These are phyloP conservation scores for Primulina tabacum DNA, from an alignment of 257 asterid species.

Conservation along the genomic window DNA sequence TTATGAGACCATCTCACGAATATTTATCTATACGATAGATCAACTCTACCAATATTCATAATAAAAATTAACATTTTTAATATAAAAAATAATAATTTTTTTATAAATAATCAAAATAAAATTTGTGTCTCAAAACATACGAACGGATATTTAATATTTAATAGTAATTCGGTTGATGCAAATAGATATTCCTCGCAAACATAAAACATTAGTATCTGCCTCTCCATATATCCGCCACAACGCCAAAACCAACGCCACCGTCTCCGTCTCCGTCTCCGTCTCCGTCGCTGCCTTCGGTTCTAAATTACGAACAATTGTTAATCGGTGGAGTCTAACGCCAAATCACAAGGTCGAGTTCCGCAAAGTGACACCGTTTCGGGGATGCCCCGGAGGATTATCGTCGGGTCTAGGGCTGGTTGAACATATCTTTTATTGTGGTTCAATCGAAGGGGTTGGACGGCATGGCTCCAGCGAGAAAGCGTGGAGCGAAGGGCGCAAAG, in stretches of 20 bases:
- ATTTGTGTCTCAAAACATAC: no score
- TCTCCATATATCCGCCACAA: no score
- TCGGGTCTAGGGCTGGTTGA: constrained; percentile 28
- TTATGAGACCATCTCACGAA: no score
- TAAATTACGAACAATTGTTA: constrained; percentile 17
- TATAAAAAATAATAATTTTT: no score
- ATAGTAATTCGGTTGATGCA: no score
- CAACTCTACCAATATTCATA: no score
- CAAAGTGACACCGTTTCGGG: constrained; percentile 27
- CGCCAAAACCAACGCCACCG: no score
- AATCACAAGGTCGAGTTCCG: constrained; percentile 9
- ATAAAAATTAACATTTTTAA: no score
- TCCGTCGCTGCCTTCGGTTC: constrained; percentile 19
- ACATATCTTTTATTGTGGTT: constrained; percentile 7
- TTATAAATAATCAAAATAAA: no score
- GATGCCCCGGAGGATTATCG: constrained; percentile 24
- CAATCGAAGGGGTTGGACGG: constrained; percentile 25
- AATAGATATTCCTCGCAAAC: background rate
- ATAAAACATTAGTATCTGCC: background rate
- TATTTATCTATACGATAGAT: no score
- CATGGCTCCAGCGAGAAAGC: constrained; percentile 81
- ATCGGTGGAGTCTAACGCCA: constrained; percentile 27
- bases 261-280: constrained; percentile 28
- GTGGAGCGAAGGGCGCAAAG: constrained; percentile 61
- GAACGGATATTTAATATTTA: no score